Evolutionary conservation across 768 basidiomycete species (phyloP), one percentile per base, ranked within the genome.

Genomic region (Auriscalpium vulgare): DNA sequence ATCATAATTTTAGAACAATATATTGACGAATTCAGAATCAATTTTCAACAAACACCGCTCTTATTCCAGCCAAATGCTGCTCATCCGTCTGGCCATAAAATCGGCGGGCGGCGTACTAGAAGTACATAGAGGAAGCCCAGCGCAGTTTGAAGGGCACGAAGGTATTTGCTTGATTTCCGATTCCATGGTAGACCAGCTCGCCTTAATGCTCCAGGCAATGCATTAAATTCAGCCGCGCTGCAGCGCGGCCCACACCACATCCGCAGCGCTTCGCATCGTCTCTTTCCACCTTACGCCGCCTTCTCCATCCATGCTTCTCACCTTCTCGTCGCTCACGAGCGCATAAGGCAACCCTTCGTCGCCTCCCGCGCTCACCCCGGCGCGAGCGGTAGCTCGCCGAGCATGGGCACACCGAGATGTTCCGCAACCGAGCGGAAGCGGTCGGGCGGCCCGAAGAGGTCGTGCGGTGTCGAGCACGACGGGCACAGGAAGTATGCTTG

Each of bases 401-500:
- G 78, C 2, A 95, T 71, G 14, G 80, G 72, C 10, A 90, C 74
- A 0, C 73, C 70, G 2, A 94, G 78, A 2, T 75, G 74, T 3
- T 68, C 60, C 0, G 89, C 84, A 0, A 84, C 80, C 3, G 72
- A 65, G 36, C 76, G 75, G 71, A 95, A 93, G 10, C 74, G 68
- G 8, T 77, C 75, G 0, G 89, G 79, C 10, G 84, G 74, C 7
- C 95, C 95, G 56, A 88, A 91, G 37, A 88, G 72, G 59, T 82
- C 71, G 59, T 85, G 87, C 1, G 74, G 75, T 0, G 78, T 76
- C 1, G 76, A 71, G 65, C 92, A 97, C 10, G 80, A 78, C 0
- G 88, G 78, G 62, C 91, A 94, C 34, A 85, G 73, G 68, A 86
- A 95, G 69, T 88, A 82, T 0, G 93, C 81, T 74, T 94, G 87